These are phyloP conservation scores for Paecilomyces fulvus DNA, from an alignment of 2,329 filamentous ascomycete genomes.

Conservation along the genomic window DNA sequence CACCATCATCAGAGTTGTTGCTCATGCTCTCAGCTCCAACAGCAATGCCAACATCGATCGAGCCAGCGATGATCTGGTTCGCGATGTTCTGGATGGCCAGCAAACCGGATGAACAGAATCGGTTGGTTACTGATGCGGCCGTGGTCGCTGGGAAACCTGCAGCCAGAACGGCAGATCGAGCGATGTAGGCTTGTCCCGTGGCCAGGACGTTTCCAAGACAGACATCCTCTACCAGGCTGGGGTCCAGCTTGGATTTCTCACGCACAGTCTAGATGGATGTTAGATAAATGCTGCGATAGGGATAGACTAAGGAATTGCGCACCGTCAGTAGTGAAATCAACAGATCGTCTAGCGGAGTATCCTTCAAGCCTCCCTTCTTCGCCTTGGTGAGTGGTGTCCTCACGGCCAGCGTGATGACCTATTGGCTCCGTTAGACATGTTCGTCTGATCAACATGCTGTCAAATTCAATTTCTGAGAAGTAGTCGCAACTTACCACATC, in stretches of 20 bases:
- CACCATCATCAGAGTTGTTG: constrained; percentile 70
- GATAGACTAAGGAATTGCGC: too few relatives aligned
- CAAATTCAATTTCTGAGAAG: neutral
- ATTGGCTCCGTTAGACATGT: constrained; percentile 1
- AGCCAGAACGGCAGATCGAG: constrained; percentile 75
- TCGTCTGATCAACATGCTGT: neutral
- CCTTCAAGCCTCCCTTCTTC: constrained; percentile 32
- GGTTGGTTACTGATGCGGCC: constrained; percentile 73
- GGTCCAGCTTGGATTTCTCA: constrained; percentile 77
- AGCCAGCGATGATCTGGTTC: constrained; percentile 78
- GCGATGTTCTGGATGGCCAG: constrained; percentile 86
- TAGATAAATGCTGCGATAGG: neutral
- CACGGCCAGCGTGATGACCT: constrained; percentile 34
- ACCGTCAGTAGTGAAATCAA: constrained; percentile 31
- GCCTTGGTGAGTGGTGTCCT: constrained; percentile 34
- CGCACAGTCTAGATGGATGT: constrained; percentile 57
- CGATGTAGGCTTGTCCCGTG: constrained; percentile 82
- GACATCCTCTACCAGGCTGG: constrained; percentile 78
- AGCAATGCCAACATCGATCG: constrained; percentile 86
- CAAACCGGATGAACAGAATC: constrained; percentile 83
- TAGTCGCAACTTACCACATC: constrained; percentile 26
- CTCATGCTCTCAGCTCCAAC: constrained; percentile 94
- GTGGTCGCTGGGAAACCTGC: constrained; percentile 77
- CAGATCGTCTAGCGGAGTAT: constrained; percentile 28
- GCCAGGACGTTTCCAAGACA: constrained; percentile 79